Conservation (phyloP, 768 basidiomycete species). For the Leccinum longicurvipes region DNA sequence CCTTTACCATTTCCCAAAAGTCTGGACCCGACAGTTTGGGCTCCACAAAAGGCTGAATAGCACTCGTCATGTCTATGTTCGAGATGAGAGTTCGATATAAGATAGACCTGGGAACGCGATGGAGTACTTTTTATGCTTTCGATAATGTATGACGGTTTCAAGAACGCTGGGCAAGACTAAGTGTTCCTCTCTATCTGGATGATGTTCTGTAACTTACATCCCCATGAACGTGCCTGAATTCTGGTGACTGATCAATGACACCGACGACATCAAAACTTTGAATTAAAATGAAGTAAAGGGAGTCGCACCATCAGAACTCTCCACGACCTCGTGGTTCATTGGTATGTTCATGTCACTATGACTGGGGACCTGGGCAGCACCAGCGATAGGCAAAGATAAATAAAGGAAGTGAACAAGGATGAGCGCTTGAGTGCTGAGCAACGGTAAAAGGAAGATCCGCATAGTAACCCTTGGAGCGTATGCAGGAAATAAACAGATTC, state of each 20-base stretch:
- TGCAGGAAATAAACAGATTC: background rate
- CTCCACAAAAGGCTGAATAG: background rate
- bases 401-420: background rate
- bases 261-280: background rate
- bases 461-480: background rate
- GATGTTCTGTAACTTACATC: background rate
- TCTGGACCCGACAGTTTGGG: background rate
- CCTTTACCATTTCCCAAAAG: conserved; percentile 10
- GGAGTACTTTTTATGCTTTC: background rate
- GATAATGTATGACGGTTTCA: background rate
- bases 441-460: background rate
- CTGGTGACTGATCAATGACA: background rate
- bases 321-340: background rate
- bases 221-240: background rate
- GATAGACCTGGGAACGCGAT: background rate
- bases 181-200: background rate
- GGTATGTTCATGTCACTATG: background rate
- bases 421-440: background rate
- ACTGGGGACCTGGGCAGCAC: background rate
- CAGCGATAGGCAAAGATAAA: background rate
- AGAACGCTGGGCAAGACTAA: background rate
- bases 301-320: background rate
- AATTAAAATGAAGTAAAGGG: background rate
- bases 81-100: background rate
- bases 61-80: background rate